Percentiles rank a stretch among this genome's conserved stretches.
These are phyloP conservation scores for Fraxinus cuspidata DNA, from an alignment of 257 asterid species.

Conservation along the genomic window DNA sequence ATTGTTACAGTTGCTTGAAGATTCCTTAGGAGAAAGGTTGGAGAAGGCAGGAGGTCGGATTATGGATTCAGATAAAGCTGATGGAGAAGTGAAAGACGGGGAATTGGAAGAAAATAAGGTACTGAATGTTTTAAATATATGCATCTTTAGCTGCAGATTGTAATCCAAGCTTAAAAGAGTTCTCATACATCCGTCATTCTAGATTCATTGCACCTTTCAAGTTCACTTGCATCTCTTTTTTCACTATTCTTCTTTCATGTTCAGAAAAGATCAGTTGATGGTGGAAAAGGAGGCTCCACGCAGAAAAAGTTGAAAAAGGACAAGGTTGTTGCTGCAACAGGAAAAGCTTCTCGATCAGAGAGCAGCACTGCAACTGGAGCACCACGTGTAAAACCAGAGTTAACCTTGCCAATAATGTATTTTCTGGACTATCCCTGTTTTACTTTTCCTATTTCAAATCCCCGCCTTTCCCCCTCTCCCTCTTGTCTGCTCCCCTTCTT, in stretches of 20 bases:
- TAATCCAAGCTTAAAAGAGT: not conserved
- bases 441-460: not conserved
- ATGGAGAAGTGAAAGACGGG: constrained; percentile 75
- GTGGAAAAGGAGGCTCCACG: constrained; percentile 71
- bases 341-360: constrained; percentile 80
- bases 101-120: constrained; percentile 92
- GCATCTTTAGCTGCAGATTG: constrained; percentile 1
- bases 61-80: constrained; percentile 70
- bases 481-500: not conserved
- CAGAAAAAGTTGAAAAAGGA: constrained; percentile 81
- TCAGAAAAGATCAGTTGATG: constrained; percentile 76
- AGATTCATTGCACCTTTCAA: constrained; percentile 10
- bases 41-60: constrained; percentile 66
- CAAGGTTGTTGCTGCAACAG: constrained; percentile 65
- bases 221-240: constrained; percentile 24
- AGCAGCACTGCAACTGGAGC: constrained; percentile 57
- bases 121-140: not conserved
- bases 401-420: constrained; percentile 81
- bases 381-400: constrained; percentile 91
- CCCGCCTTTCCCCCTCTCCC: not conserved
- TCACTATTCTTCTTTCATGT: constrained; percentile 23
- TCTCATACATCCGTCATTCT: not conserved
- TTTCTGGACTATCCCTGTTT: constrained; percentile 21
- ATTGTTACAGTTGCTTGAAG: constrained; percentile 87
- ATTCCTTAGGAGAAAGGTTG: constrained; percentile 84